phyloP scores from a whole-genome alignment of 306 rosid genomes.

The Potentilla sterilis region DNA sequence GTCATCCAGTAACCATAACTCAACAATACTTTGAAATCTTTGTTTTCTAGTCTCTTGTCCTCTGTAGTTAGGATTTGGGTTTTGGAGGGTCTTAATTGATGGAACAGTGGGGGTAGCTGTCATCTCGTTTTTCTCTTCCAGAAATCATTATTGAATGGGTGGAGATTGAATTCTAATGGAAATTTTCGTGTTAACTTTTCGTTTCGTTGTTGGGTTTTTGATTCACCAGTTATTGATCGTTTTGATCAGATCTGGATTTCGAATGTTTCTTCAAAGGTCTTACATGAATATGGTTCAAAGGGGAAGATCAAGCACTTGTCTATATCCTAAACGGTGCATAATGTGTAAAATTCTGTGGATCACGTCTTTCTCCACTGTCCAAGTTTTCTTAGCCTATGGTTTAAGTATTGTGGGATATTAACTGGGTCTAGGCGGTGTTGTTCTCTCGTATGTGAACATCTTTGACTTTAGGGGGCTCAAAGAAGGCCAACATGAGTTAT shows the following conservation, averaged over 20 bases:
- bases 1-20: background rate
- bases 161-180: background rate
- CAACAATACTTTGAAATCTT: too few relatives aligned
- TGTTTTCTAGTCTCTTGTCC: background rate
- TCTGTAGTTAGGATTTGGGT: background rate
- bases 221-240: background rate
- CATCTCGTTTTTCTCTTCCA: background rate
- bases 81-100: background rate
- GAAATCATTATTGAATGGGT: background rate
- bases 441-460: background rate
- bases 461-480: background rate
- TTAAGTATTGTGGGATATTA: background rate
- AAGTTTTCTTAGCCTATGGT: background rate
- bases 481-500: background rate
- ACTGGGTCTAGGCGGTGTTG: background rate
- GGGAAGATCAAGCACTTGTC: background rate
- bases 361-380: background rate
- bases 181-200: background rate
- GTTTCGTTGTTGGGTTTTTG: background rate
- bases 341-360: background rate
- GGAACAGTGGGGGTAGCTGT: background rate
- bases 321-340: background rate
- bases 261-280: background rate
- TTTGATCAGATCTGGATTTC: background rate
- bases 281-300: background rate